These are phyloP conservation scores for Mortierella polycephala DNA, from an alignment of 371 early-diverging fungal genomes.

Conservation along the genomic window DNA sequence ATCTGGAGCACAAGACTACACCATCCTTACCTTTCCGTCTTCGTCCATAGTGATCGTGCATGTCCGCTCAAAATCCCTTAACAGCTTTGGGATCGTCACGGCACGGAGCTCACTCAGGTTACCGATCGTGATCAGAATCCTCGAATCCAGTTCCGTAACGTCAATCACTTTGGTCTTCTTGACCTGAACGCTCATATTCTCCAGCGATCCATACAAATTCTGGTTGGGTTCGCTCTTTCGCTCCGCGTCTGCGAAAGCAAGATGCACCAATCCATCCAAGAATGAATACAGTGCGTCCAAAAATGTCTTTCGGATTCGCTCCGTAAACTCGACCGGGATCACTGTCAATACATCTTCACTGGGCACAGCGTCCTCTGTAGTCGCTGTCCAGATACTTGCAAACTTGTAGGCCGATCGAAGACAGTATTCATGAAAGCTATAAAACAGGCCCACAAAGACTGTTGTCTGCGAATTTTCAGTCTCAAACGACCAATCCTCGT, in stretches of 20 bases:
- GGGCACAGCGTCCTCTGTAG: slow-evolving; percentile 51
- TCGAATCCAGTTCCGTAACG: slow-evolving; percentile 61
- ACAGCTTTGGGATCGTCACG: slow-evolving; percentile 77
- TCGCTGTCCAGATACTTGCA: slow-evolving; percentile 64
- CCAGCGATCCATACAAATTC: slow-evolving; percentile 3
- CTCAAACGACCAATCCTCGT: slow-evolving; percentile 90
- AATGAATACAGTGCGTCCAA: slow-evolving; percentile 72
- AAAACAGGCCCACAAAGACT: slow-evolving; percentile 70
- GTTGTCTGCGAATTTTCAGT: slow-evolving; percentile 77
- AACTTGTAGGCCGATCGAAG: slow-evolving; percentile 71
- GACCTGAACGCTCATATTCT: slow-evolving; percentile 10
- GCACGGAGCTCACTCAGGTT: slow-evolving; percentile 79
- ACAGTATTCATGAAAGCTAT: slow-evolving; percentile 77
- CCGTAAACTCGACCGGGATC: slow-evolving; percentile 57
- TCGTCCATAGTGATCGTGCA: slow-evolving; percentile 70
- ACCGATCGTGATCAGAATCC: slow-evolving; percentile 81
- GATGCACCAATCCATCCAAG: slow-evolving; percentile 77
- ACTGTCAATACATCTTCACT: slow-evolving; percentile 27
- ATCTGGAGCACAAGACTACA: slow-evolving; percentile 32
- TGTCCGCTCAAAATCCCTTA: slow-evolving; percentile 74
- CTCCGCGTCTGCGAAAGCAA: slow-evolving; percentile 67
- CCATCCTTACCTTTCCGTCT: slow-evolving; percentile 70
- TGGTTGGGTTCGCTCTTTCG: slow-evolving; percentile 4
- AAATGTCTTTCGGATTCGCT: slow-evolving; percentile 70
- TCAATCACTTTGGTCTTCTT: slow-evolving; percentile 21